Evolutionary conservation across 2,329 filamentous ascomycete species (phyloP).

Genomic region (Stromatinia cepivora): DNA sequence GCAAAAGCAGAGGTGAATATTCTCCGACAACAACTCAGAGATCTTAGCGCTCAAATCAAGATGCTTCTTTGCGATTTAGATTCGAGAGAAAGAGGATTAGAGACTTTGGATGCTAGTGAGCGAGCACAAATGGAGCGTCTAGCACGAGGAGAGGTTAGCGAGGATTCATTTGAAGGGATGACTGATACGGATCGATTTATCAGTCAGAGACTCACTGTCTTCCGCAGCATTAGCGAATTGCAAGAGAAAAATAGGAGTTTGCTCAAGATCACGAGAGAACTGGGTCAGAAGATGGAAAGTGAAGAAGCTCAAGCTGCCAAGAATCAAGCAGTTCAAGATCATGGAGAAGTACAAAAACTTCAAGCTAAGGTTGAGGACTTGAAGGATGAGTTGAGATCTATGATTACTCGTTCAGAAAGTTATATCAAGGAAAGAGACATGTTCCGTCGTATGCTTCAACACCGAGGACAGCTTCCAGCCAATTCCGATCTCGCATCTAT

Average conservation of each 20-base stretch:
- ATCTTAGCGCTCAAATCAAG: conserved; percentile 87
- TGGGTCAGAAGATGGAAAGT: conserved; percentile 88
- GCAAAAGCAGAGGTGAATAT: conserved; percentile 72
- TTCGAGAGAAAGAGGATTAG: conserved; percentile 75
- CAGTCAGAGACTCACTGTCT: conserved; percentile 83
- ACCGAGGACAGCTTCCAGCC: conserved; percentile 61
- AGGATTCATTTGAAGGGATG: conserved; percentile 69
- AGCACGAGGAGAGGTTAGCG: conserved; percentile 71
- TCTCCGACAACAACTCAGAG: conserved; percentile 80
- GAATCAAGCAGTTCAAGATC: conserved; percentile 61
- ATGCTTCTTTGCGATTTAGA: conserved; percentile 86
- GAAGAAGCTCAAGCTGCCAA: conserved; percentile 75
- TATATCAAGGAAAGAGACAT: conserved; percentile 96
- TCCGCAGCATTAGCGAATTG: conserved; percentile 80
- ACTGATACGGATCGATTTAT: conserved; percentile 88
- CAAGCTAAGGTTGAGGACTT: conserved; percentile 74
- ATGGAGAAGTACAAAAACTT: conserved; percentile 71
- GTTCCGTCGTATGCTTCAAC: conserved; percentile 91
- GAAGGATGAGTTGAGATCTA: conserved; percentile 80
- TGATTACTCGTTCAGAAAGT: conserved; percentile 82
- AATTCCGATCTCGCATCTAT: conserved; percentile 64
- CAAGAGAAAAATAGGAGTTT: conserved; percentile 87
- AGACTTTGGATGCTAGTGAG: conserved; percentile 70
- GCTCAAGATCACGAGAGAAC: conserved; percentile 75
- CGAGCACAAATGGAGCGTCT: conserved; percentile 74